These are phyloP conservation scores for Abeoforma whisleri DNA, from an alignment of 78 protist species.

Conservation along the genomic window DNA sequence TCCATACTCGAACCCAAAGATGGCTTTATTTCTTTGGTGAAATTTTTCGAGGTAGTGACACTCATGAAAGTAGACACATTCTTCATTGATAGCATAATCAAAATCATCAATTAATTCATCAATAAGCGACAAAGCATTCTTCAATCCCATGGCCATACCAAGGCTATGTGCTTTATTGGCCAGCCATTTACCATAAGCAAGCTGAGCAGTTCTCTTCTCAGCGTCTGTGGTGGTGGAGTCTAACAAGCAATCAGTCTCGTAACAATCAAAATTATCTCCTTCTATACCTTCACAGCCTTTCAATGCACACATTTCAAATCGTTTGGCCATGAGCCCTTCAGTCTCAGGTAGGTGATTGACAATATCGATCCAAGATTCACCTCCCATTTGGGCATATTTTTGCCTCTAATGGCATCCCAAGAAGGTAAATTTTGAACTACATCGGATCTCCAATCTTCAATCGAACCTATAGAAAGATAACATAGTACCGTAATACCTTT, in stretches of 20 bases:
- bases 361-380: neutral
- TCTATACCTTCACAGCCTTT: neutral
- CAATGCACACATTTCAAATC: neutral
- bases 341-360: neutral
- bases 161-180: neutral
- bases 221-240: neutral
- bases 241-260: neutral
- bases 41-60: neutral
- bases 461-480: neutral
- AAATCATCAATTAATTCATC: neutral
- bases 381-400: neutral
- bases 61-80: neutral
- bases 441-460: no score
- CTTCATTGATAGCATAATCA: constrained; percentile 36
- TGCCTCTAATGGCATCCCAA: no score
- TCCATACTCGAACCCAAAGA: neutral
- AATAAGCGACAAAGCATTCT: neutral
- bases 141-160: neutral
- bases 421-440: no score
- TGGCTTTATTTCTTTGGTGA: neutral
- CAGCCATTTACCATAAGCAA: neutral
- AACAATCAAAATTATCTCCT: neutral
- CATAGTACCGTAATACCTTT: neutral
- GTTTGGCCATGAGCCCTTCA: neutral
- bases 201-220: neutral